Conservation (phyloP, 306 rosid genomes). For the Alnus glutinosa region DNA sequence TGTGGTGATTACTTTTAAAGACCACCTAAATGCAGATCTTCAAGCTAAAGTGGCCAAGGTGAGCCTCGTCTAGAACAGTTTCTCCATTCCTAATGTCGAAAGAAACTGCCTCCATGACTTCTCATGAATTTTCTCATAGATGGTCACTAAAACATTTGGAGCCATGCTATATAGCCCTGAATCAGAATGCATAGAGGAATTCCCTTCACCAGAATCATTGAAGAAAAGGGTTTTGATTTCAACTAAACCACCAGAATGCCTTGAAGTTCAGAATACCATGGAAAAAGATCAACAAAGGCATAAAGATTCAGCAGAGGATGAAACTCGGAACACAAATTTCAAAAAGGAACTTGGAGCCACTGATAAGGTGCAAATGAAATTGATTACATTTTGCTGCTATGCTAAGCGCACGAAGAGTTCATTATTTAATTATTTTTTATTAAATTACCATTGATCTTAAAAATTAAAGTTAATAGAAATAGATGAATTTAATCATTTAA, state of each 20-base stretch:
- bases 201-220: conserved; percentile 66
- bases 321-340: not conserved
- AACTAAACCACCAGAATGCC: conserved; percentile 86
- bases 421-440: not conserved
- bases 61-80: not conserved
- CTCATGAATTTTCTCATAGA: conserved; percentile 39
- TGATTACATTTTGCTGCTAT: not conserved
- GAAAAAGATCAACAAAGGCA: conserved; percentile 11
- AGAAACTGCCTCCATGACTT: conserved; percentile 4
- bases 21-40: conserved; percentile 61
- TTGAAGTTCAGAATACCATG: conserved; percentile 20
- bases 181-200: conserved; percentile 25
- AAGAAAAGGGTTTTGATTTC: conserved; percentile 69
- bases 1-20: conserved; percentile 89
- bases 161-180: conserved; percentile 42
- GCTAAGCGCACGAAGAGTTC: conserved; percentile 1
- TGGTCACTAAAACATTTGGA: conserved; percentile 59
- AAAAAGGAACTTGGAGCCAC: conserved; percentile 14
- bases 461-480: too few relatives aligned
- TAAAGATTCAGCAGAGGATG: conserved; percentile 24
- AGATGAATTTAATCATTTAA: too few relatives aligned
- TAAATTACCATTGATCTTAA: too few relatives aligned
- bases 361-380: conserved; percentile 38
- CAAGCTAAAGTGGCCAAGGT: conserved; percentile 82
- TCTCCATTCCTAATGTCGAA: not conserved